A percentile compares a stretch with the other conserved stretches of the same genome.
phyloP scores from a whole-genome alignment of 2,329 filamentous ascomycete species.

The Dactylellina sp. region DNA sequence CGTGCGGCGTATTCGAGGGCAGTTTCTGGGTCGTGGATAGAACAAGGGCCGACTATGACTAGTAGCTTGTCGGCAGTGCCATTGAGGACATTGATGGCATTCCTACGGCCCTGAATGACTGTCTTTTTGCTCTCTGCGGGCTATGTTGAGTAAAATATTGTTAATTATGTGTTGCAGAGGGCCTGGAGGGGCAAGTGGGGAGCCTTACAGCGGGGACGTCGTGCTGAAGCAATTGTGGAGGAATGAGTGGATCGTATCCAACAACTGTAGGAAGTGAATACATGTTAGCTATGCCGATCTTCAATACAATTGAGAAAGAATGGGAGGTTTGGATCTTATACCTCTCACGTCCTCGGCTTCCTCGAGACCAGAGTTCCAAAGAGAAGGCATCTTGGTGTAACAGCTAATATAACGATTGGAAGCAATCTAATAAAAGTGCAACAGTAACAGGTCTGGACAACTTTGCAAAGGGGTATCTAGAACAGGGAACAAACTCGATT shows the following conservation, averaged over 20 bases:
- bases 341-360: constrained; percentile 59
- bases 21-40: constrained; percentile 91
- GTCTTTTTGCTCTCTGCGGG: constrained; percentile 67
- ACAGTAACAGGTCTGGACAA: background rate
- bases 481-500: too few species aligned
- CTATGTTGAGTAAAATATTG: constrained; percentile 37
- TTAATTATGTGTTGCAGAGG: constrained; percentile 27
- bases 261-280: constrained; percentile 52
- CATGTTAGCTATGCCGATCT: constrained; percentile 18
- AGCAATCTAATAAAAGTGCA: background rate
- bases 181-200: constrained; percentile 2
- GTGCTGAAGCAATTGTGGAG: constrained; percentile 60
- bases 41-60: constrained; percentile 93
- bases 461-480: too few species aligned
- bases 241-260: constrained; percentile 60
- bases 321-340: constrained; percentile 26
- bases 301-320: background rate
- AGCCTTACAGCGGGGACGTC: constrained; percentile 59
- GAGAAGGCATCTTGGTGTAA: constrained; percentile 43
- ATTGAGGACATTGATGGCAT: constrained; percentile 72
- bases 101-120: constrained; percentile 71
- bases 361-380: constrained; percentile 57
- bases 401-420: background rate
- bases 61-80: constrained; percentile 72
- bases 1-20: constrained; percentile 93